Evolutionary conservation across 345 rosid genomes (phyloP), one percentile per base, ranked within the genome.

Genomic region (Garcia nutans): DNA sequence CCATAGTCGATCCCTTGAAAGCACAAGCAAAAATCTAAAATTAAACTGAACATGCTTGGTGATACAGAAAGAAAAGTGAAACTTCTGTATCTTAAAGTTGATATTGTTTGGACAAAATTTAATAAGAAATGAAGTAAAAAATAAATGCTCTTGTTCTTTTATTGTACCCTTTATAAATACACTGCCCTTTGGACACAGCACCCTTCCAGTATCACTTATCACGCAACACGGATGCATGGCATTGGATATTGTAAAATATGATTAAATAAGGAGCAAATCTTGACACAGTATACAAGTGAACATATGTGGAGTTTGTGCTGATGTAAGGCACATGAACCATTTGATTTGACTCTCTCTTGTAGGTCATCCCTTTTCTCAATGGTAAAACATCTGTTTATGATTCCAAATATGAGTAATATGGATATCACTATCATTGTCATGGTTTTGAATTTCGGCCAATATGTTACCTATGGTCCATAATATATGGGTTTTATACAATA

Each of bases 61-160:
- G 10, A 58, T 33, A 56, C 41, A 54, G 45, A 64, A 22, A 62
- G 19, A 28, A 77, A 66, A 56, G 79, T 33, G 68, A 77, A 60
- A 56, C 15, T 63, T 13, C 56, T 1, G n/a, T 28, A n/a, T 52
- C 22, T 41, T 58, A 31, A 8, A 33, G 70, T 54, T 44, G 20
- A 74, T 28, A 6, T 47, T 74, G 11, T 42, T 44, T 1, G n/a
- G 55, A 15, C 44, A 50, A 54, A 41, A 41, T 9, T 59, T 60
- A 41, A 56, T 61, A 23, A 42, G 28, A 72, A n/a, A 41, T 6
- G 19, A 49, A 42, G 6, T 13, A 67, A 37, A 55, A 23, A 22
- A 17, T 50, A n/a, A n/a, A 31, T 33, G 37, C 33, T 47, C 8
- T 22, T 68, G 50, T 17, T 28, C 28, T 19, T 3, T 24, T 50